Evolutionary conservation across 1,139 yeast genomes (phyloP).

Genomic region (Blastobotrys illinoisensis): DNA sequence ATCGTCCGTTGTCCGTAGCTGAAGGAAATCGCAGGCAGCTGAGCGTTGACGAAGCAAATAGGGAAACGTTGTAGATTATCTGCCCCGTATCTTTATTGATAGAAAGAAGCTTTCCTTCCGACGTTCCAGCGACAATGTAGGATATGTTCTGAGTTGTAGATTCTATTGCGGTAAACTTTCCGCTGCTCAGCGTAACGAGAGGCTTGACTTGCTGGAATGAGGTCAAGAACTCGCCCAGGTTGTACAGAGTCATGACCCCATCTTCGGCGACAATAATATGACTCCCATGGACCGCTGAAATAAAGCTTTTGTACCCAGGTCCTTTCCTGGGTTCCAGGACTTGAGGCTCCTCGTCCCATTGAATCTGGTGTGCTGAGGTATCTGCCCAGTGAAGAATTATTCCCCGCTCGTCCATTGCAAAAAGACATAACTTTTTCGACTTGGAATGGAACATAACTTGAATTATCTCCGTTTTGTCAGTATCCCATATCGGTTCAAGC

Average conservation of each 20-base stretch:
- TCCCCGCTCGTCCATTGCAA: slow-evolving; percentile 4
- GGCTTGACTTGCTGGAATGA: slow-evolving; percentile 3
- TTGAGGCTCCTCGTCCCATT: slow-evolving; percentile 11
- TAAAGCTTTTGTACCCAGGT: slow-evolving; percentile 3
- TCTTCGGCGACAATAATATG: slow-evolving; percentile 16
- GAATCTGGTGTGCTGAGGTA: slow-evolving; percentile 5
- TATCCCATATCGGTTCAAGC: slow-evolving; percentile 20
- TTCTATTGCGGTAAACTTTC: slow-evolving; percentile 3
- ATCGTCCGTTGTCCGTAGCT: not conserved
- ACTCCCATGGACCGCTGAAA: slow-evolving; percentile 15
- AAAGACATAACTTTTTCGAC: not conserved
- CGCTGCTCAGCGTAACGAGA: not conserved
- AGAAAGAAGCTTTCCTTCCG: slow-evolving; percentile 14
- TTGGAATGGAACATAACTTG: slow-evolving; percentile 4
- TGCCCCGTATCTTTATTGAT: slow-evolving; percentile 12
- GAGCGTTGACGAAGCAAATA: slow-evolving; percentile 19
- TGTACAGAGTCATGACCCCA: slow-evolving; percentile 10
- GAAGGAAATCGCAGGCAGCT: slow-evolving; percentile 2
- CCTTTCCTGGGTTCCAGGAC: slow-evolving; percentile 6
- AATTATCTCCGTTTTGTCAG: slow-evolving; percentile 3
- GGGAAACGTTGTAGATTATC: slow-evolving; percentile 8
- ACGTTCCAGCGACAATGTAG: slow-evolving; percentile 16
- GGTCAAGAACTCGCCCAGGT: slow-evolving; percentile 15
- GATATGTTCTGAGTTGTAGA: not conserved
- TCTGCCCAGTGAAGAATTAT: slow-evolving; percentile 4